Base-by-base conservation (phyloP, 2,329 filamentous ascomycete species). In the Pseudocercospora fijiensis region DNA sequence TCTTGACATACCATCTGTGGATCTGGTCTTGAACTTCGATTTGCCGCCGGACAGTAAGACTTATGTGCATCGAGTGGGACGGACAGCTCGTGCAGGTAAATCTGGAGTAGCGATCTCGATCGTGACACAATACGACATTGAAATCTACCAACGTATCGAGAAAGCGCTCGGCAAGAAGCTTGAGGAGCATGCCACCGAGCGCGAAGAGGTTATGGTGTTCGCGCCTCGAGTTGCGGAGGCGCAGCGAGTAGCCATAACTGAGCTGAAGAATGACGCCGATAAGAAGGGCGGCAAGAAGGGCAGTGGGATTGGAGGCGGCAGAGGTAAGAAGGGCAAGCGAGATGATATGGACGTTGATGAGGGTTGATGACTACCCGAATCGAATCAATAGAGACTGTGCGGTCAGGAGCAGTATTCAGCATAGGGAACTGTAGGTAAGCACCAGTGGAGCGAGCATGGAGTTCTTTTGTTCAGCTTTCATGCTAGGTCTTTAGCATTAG, bases 1-100 rank as follows among this genome's bases (percentile, higher is more conserved):
- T 83, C 83, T 97, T 6, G 93, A 97, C 81, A 96, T 97, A 53
- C 92, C 92, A 11, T 89, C 87, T n/a, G 92, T 97, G 11, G 92
- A 96, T 69, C 80, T 94, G 0, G 91, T 97, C 2, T 77, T 96
- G 69, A 96, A 96, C 78, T 90, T 88, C 69, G 92, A 96, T 72
- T 79, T 96, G 2, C 91, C 92, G 0, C 85, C 87, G 27, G 91
- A 96, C 77, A 90, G 86, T 71, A 96, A 96, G 78, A 96, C 92
- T 0, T 96, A 96, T 72, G 90, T 96, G 30, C 92, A 96, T 77
- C 85, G 92, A 58, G 92, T 96, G 0, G 92, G 92, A 20, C 89
- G 92, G 70, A 96, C 92, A 0, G 92, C 92, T 0, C 86, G 92
- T 77, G 92, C 92, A 0, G 92, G 92, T 28, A 93, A 93, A 76